Evolutionary conservation across 164 flowering plant species (phyloP).

Genomic region (Akebia trifoliata): DNA sequence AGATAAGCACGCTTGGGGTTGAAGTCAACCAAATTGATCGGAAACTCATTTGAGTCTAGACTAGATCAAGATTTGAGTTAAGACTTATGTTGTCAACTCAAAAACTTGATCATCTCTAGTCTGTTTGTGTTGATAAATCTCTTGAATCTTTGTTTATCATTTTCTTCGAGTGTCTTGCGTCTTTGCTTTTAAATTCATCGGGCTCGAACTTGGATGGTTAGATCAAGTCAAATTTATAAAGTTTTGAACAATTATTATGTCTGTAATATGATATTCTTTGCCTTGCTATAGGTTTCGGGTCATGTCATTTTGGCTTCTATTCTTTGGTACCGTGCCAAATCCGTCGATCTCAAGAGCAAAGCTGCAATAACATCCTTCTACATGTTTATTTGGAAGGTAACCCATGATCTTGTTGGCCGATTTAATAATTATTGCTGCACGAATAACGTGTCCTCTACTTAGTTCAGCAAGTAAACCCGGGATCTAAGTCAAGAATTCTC

Average conservation of each 20-base stretch:
- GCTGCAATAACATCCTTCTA: slow-evolving; percentile 74
- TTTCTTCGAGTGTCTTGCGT: too few species aligned
- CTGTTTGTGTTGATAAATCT: not conserved
- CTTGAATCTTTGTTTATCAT: not conserved
- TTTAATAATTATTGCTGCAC: not conserved
- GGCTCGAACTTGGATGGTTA: not conserved
- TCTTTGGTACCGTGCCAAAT: slow-evolving; percentile 65
- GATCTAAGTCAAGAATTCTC: too few species aligned
- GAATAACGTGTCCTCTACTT: not conserved
- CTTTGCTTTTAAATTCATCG: too few species aligned
- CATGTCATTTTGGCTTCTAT: slow-evolving; percentile 50
- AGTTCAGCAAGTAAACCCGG: too few species aligned
- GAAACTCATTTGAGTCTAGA: not conserved
- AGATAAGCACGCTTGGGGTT: not conserved
- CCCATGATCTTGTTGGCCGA: not conserved
- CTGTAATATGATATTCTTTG: slow-evolving; percentile 1
- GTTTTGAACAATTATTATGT: not conserved
- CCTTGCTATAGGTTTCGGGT: slow-evolving; percentile 51
- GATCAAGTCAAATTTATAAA: not conserved
- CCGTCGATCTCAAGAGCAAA: slow-evolving; percentile 58
- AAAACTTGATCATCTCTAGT: not conserved
- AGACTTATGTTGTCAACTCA: not conserved
- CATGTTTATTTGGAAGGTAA: slow-evolving; percentile 96
- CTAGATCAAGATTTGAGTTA: not conserved
- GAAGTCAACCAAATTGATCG: not conserved